Base-by-base conservation (phyloP, 2,329 filamentous ascomycete genomes). In the Calonectria multiphialidica region DNA sequence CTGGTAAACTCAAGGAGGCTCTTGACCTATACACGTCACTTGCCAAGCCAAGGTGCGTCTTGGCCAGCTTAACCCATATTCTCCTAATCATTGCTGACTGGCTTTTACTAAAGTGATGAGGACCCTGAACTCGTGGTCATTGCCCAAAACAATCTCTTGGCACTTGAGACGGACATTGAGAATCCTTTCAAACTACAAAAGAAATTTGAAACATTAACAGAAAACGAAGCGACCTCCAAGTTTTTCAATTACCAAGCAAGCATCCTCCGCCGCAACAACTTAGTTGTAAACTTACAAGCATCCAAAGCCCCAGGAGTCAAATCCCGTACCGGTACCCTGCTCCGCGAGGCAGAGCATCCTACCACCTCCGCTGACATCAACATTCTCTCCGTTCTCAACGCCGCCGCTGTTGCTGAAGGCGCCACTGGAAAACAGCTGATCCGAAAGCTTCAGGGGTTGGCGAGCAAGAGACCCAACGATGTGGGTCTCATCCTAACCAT, bases 401-500 rank as follows among this genome's bases (percentile, higher is more conserved):
- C 95, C 15, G 95, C 95, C 44, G 95, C 95, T 15, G 90, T 93
- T 77, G 90, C 93, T 9, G 88, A 91, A 57, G 90, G 91, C 42
- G 84, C 88, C 75, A 88, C 88, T 12, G 93, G 91, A 53, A 93
- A 93, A 77, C 88, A 91, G 55, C 91, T 93, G 6, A 84, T 98
- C 40, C 94, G 93, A 80, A 87, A 90, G 42, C 90, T 97, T 30
- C 84, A 94, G 4, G 90, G 90, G 1, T 83, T 96, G 15, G 86
- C 96, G 8, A 92, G 95, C 77, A 93, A 91, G 80, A 88, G 94
- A 35, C 94, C 95, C 0, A 90, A 91, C 72, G 95, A 98, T 80
- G 87, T 98, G 25, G 96, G 96, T 1, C 87, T 98, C 3, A 85
- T 94, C 28, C 87, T 98, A 45, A 95, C 94, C 12, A 90, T 95